These are phyloP conservation scores for Saturnispora quitensis DNA, from an alignment of 805 yeast genomes.

Conservation along the genomic window DNA sequence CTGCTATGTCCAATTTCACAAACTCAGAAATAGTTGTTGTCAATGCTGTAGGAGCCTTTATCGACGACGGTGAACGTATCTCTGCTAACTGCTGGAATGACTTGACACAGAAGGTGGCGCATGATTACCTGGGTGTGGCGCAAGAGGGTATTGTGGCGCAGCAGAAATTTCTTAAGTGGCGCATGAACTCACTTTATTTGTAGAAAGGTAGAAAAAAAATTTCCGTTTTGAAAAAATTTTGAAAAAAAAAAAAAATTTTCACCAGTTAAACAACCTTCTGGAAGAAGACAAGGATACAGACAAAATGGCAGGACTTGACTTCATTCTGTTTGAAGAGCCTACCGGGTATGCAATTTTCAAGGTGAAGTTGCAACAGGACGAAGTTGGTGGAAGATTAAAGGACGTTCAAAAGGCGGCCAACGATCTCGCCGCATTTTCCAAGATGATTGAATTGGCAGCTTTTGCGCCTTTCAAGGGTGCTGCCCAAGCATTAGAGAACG, in stretches of 20 bases:
- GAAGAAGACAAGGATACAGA: background rate
- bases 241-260: slow-evolving; percentile 3
- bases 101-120: background rate
- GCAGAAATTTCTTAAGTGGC: background rate
- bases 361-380: slow-evolving; percentile 89
- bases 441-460: slow-evolving; percentile 85
- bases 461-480: slow-evolving; percentile 99
- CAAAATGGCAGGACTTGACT: slow-evolving; percentile 69
- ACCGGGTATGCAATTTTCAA: slow-evolving; percentile 97
- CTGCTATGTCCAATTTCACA: background rate
- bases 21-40: background rate
- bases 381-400: slow-evolving; percentile 79
- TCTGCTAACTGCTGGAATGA: background rate
- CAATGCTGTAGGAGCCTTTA: background rate
- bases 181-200: slow-evolving; percentile 1
- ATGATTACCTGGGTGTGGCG: background rate
- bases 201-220: background rate
- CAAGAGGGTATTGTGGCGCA: background rate
- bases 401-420: slow-evolving; percentile 89
- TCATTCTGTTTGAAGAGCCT: slow-evolving; percentile 93
- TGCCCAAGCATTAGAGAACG: slow-evolving; percentile 97
- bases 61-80: slow-evolving; percentile 2
- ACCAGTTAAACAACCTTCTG: background rate
- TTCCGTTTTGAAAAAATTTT: background rate
- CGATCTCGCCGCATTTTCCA: slow-evolving; percentile 82